Evolutionary conservation across 129 eudicot genomes (phyloP).

Genomic region (Flaveria robusta): DNA sequence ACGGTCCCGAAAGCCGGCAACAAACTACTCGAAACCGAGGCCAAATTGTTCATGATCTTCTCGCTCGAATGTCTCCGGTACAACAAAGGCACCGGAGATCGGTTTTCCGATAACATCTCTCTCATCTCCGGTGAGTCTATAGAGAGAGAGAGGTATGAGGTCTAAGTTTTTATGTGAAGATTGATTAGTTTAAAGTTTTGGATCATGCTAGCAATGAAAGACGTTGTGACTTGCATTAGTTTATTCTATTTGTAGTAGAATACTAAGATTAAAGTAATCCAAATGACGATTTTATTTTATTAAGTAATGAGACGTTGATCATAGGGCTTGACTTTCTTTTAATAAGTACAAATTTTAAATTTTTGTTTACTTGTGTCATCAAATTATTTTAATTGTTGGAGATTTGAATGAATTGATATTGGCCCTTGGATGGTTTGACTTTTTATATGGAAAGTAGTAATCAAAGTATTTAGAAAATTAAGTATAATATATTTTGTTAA

Average conservation of each 20-base stretch:
- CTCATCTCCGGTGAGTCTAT: constrained; percentile 15
- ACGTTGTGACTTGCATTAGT: constrained; percentile 1
- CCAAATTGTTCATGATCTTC: constrained; percentile 53
- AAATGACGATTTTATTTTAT: constrained; percentile 3
- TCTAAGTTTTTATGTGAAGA: neutral
- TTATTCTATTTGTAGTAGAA: constrained; percentile 20
- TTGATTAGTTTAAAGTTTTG: constrained; percentile 7
- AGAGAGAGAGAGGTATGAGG: constrained; percentile 20
- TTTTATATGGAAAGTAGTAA: no score
- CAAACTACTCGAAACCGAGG: constrained; percentile 74
- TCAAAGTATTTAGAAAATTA: neutral
- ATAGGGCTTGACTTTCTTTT: constrained; percentile 27
- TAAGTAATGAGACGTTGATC: neutral
- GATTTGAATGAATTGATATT: neutral
- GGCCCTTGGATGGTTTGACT: constrained; percentile 23
- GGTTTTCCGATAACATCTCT: constrained; percentile 32
- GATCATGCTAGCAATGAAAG: constrained; percentile 16
- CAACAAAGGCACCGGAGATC: constrained; percentile 56
- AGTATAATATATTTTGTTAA: neutral
- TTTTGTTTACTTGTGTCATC: neutral
- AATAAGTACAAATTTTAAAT: neutral
- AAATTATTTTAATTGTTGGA: neutral
- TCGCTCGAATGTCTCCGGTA: constrained; percentile 57
- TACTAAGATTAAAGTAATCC: constrained; percentile 13
- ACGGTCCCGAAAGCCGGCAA: constrained; percentile 85